Evolutionary conservation across 192 early-diverging fungal species (phyloP), one percentile per base, ranked within the genome.

Genomic region (Umbelopsis ramanniana): DNA sequence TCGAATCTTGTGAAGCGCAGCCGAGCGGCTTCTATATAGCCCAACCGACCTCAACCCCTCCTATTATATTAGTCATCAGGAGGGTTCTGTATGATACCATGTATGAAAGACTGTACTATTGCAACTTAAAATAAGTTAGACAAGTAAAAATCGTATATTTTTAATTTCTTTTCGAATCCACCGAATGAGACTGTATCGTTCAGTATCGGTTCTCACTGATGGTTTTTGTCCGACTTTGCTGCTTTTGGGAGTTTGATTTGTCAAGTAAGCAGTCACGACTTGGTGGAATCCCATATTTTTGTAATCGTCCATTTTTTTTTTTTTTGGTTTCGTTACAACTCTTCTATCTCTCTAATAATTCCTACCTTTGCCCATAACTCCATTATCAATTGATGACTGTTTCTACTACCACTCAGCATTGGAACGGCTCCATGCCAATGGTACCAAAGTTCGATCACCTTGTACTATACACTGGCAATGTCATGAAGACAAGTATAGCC

Each of bases 391-490:
- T 19, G 17, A 63, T 63, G 57, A 63, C 57, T 26, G 57, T 63
- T 37, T 29, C 57, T 37, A 63, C 57, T n/a, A 63, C 57, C 14
- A 63, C 57, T 35, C 57, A 63, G 19, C 57, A 63, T n/a, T 63
- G 57, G 57, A 63, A 63, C 12, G 26, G 26, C 33, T 38, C 57
- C 7, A 15, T 63, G 4, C 57, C 57, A 37, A 19, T 63, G 57
- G 57, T 78, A 43, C 76, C 76, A 26, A 37, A 71, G 11, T 81
- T 82, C 40, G 73, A 80, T 5, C 79, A 86, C 43, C 23, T 86
- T 50, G 80, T 80, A 2, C 70, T 86, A 23, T 84, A 81, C 72
- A 86, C 85, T 21, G 85, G 85, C 26, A 84, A 86, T 68, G 80
- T 80, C 14, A 82, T 86, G 80, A 80, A 80, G 17, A 84, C 81